These are phyloP conservation scores for Triadica sebifera DNA, from an alignment of 345 rosid genomes.

Conservation along the genomic window DNA sequence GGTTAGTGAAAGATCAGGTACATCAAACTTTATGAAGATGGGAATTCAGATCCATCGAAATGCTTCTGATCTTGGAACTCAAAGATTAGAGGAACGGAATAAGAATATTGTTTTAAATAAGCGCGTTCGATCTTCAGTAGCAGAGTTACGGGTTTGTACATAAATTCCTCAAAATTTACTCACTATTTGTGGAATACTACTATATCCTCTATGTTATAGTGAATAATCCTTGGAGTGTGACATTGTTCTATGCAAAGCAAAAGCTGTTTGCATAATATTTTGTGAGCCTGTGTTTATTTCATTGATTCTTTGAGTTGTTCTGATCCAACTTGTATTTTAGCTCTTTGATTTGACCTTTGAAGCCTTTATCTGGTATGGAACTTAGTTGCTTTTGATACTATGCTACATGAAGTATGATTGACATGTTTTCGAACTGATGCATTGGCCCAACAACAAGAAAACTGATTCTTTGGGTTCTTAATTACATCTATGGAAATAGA, in stretches of 20 bases:
- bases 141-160: constrained; percentile 53
- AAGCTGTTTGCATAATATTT: not conserved
- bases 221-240: not conserved
- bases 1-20: constrained; percentile 42
- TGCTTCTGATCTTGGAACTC: constrained; percentile 41
- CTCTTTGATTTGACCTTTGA: not conserved
- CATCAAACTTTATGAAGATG: constrained; percentile 36
- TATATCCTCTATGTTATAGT: not conserved
- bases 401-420: not conserved
- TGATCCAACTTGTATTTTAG: not conserved
- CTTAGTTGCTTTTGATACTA: not conserved
- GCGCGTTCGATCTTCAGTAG: constrained; percentile 48
- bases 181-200: not conserved
- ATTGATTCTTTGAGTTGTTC: no score
- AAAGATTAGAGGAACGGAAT: constrained; percentile 50
- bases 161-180: constrained; percentile 5
- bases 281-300: not conserved
- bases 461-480: not conserved
- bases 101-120: constrained; percentile 47
- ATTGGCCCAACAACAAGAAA: not conserved
- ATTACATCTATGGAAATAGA: not conserved
- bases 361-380: not conserved
- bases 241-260: not conserved
- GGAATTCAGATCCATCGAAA: constrained; percentile 41
- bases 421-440: not conserved